Percentiles rank a stretch among this genome's conserved stretches.
These are phyloP conservation scores for Diplogelasinospora grovesii DNA, from an alignment of 495 filamentous ascomycete species.

Conservation along the genomic window DNA sequence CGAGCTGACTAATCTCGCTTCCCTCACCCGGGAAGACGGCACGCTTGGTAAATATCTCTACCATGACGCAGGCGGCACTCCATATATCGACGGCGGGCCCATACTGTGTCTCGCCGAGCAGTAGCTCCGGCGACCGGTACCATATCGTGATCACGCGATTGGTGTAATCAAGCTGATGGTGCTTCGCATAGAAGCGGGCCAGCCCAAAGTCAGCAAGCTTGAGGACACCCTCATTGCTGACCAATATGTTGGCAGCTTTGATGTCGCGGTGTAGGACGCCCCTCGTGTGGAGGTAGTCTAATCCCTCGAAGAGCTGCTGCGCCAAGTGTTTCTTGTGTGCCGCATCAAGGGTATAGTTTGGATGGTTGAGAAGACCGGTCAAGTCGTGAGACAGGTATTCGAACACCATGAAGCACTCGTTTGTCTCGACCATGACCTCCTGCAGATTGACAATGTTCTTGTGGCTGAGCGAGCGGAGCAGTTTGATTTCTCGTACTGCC, in stretches of 20 bases:
- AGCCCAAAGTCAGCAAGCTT: constrained; percentile 97
- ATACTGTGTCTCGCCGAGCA: constrained; percentile 91
- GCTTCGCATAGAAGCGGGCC: constrained; percentile 94
- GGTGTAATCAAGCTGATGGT: constrained; percentile 89
- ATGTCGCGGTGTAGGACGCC: constrained; percentile 95
- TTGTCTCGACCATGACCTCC: constrained; percentile 97
- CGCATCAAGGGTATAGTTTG: constrained; percentile 77
- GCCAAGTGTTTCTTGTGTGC: constrained; percentile 92
- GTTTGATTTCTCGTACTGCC: constrained; percentile 91
- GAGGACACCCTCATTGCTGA: constrained; percentile 78
- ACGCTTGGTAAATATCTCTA: constrained; percentile 92
- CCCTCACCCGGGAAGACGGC: constrained; percentile 96
- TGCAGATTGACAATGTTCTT: constrained; percentile 79
- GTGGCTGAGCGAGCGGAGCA: constrained; percentile 90
- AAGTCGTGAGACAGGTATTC: constrained; percentile 94
- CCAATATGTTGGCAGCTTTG: constrained; percentile 89
- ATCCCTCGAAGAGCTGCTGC: constrained; percentile 86
- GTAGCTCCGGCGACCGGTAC: constrained; percentile 90
- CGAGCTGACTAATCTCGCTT: constrained; percentile 88
- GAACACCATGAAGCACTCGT: constrained; percentile 99
- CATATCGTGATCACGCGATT: constrained; percentile 98
- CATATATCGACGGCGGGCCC: constrained; percentile 94
- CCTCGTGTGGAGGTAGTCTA: constrained; percentile 89
- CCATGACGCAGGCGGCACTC: constrained; percentile 93
- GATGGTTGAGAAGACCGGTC: constrained; percentile 75